Conservation (phyloP, 495 filamentous ascomycete genomes). For the Sordaria brevicollis region DNA sequence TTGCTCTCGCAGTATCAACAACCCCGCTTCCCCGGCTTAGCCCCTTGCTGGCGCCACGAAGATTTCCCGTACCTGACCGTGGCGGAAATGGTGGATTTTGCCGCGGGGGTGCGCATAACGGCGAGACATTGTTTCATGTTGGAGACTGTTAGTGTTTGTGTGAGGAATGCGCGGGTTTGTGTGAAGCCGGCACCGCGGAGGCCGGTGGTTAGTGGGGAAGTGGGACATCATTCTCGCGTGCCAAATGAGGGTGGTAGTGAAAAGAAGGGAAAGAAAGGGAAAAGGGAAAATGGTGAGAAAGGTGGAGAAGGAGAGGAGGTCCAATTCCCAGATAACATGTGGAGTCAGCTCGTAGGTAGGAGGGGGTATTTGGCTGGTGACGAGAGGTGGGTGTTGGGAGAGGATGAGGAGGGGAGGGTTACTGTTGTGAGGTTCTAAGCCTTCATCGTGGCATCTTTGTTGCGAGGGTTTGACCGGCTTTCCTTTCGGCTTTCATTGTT, state of each 20-base stretch:
- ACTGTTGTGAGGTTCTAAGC: slow-evolving; percentile 44
- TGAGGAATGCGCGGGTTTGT: slow-evolving; percentile 11
- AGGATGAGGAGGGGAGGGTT: slow-evolving; percentile 41
- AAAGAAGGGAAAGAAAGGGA: not conserved
- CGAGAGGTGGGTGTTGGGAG: slow-evolving; percentile 54
- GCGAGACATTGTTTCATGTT: slow-evolving; percentile 44
- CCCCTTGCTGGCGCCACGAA: slow-evolving; percentile 46
- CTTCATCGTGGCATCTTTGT: not conserved
- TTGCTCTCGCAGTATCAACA: not conserved
- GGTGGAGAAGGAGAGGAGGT: slow-evolving; percentile 26
- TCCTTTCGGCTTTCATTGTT: too few species aligned
- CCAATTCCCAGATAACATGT: slow-evolving; percentile 34
- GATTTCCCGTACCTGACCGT: slow-evolving; percentile 47
- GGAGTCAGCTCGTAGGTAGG: slow-evolving; percentile 40
- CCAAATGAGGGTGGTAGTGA: too few species aligned
- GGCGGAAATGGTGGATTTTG: slow-evolving; percentile 40
- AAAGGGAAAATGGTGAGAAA: slow-evolving; percentile 8
- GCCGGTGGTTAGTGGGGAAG: not conserved
- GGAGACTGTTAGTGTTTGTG: slow-evolving; percentile 24
- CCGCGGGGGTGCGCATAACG: slow-evolving; percentile 45
- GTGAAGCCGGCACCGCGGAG: slow-evolving; percentile 3
- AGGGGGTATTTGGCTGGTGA: slow-evolving; percentile 50
- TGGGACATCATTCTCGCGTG: not conserved
- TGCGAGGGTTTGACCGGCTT: not conserved
- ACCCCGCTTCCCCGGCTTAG: slow-evolving; percentile 24